A percentile compares a stretch with the other conserved stretches of the same genome.
Evolutionary conservation across 169 alveolate species (phyloP).

Genomic region (Condylostoma magnum): DNA sequence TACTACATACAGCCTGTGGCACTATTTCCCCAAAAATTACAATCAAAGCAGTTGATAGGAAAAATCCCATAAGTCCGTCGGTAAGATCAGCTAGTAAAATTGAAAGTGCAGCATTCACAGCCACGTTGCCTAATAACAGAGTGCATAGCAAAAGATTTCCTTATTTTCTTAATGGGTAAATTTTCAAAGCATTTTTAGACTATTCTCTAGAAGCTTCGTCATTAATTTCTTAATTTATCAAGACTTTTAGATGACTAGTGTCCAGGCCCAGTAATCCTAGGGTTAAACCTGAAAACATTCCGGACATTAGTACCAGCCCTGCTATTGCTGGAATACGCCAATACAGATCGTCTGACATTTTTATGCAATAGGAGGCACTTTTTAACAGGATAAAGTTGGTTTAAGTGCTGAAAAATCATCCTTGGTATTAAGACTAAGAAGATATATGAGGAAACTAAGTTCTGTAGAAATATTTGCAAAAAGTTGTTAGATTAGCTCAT

Average conservation of each 20-base stretch:
- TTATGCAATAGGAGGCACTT: too few species aligned
- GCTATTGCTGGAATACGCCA: conserved; percentile 28
- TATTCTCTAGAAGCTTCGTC: conserved; percentile 35
- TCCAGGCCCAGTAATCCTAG: conserved; percentile 61
- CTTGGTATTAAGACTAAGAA: too few species aligned
- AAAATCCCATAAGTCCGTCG: conserved; percentile 41
- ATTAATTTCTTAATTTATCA: conserved; percentile 40
- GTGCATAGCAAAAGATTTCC: conserved; percentile 63
- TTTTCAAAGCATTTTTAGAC: conserved; percentile 43
- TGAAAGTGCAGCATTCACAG: conserved; percentile 53
- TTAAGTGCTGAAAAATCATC: too few species aligned
- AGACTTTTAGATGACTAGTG: conserved; percentile 40
- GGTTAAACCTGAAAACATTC: conserved; percentile 57
- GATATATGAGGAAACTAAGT: too few species aligned
- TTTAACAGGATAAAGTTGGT: too few species aligned
- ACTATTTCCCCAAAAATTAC: conserved; percentile 60
- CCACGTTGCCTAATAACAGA: conserved; percentile 57
- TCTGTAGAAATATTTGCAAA: too few species aligned
- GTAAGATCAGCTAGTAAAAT: conserved; percentile 53
- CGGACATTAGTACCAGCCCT: conserved; percentile 27
- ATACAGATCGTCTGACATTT: too few species aligned
- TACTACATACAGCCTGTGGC: conserved; percentile 59
- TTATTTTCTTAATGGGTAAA: conserved; percentile 47
- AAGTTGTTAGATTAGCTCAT: too few species aligned
- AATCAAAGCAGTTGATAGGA: conserved; percentile 39